Percentiles rank a stretch among this genome's conserved stretches.
These are phyloP conservation scores for Fusarium sp. DNA, from an alignment of 2,329 filamentous ascomycete species.

Conservation along the genomic window DNA sequence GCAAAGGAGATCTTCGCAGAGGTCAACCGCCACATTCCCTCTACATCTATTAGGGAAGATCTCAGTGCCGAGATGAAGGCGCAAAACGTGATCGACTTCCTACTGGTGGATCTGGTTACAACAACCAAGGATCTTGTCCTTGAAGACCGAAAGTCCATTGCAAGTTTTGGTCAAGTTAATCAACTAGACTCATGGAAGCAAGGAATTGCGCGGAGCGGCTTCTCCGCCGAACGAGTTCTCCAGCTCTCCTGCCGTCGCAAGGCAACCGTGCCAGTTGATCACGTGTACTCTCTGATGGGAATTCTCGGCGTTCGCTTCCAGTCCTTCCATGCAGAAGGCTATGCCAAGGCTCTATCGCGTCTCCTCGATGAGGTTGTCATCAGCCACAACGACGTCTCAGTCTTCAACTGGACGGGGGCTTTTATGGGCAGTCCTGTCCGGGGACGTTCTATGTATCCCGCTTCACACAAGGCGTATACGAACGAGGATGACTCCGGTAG, in stretches of 20 bases:
- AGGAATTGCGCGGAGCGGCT: background rate
- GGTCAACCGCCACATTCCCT: background rate
- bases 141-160: background rate
- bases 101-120: background rate
- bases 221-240: background rate
- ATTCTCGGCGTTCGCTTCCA: slow-evolving; percentile 3
- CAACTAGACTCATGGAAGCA: background rate
- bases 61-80: background rate
- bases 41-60: rapidly evolving
- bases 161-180: background rate
- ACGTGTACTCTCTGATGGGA: slow-evolving; percentile 6
- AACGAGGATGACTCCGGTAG: background rate
- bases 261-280: background rate
- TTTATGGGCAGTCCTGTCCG: slow-evolving; percentile 6
- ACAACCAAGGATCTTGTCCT: background rate
- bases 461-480: background rate
- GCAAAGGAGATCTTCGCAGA: background rate
- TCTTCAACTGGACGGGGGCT: background rate
- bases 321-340: background rate
- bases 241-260: background rate
- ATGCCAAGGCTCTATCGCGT: background rate
- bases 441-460: slow-evolving; percentile 1
- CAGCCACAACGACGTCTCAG: background rate
- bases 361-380: background rate
- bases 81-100: background rate